A percentile compares a stretch with the other conserved stretches of the same genome.
These are phyloP conservation scores for Mycena capillaripes DNA, from an alignment of 768 basidiomycete species.

Conservation along the genomic window DNA sequence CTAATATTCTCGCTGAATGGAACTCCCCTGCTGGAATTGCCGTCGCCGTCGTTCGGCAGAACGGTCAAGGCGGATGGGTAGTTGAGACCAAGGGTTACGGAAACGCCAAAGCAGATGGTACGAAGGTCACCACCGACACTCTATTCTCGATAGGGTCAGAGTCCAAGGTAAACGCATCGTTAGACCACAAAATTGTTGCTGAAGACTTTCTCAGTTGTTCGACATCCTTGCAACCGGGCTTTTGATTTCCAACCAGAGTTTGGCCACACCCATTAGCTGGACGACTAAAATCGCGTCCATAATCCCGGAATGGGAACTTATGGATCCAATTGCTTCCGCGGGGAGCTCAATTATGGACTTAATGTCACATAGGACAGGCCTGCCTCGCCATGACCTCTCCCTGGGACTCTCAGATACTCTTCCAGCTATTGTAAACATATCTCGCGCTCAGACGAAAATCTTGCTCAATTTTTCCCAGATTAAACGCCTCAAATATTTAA, in stretches of 20 bases:
- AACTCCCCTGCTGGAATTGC: conserved; percentile 37
- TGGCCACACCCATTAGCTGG: conserved; percentile 41
- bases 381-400: conserved; percentile 41
- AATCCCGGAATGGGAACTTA: conserved; percentile 42
- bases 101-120: conserved; percentile 36
- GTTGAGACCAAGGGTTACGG: conserved; percentile 41
- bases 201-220: conserved; percentile 39
- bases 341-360: conserved; percentile 41
- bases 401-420: conserved; percentile 27
- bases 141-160: conserved; percentile 41
- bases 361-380: conserved; percentile 46
- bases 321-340: conserved; percentile 40
- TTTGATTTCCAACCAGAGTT: conserved; percentile 42
- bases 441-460: too few relatives aligned
- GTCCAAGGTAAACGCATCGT: conserved; percentile 35
- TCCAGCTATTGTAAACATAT: conserved; percentile 21
- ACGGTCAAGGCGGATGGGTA: conserved; percentile 34
- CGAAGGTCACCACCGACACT: conserved; percentile 35
- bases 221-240: conserved; percentile 42
- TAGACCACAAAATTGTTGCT: not conserved
- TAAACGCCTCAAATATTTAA: conserved; percentile 39
- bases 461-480: conserved; percentile 4
- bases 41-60: conserved; percentile 37
- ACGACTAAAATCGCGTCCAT: conserved; percentile 41
- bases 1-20: conserved; percentile 33